phyloP scores from a whole-genome alignment of 2,329 filamentous ascomycete genomes.

The Amylocarpus encephaloides region DNA sequence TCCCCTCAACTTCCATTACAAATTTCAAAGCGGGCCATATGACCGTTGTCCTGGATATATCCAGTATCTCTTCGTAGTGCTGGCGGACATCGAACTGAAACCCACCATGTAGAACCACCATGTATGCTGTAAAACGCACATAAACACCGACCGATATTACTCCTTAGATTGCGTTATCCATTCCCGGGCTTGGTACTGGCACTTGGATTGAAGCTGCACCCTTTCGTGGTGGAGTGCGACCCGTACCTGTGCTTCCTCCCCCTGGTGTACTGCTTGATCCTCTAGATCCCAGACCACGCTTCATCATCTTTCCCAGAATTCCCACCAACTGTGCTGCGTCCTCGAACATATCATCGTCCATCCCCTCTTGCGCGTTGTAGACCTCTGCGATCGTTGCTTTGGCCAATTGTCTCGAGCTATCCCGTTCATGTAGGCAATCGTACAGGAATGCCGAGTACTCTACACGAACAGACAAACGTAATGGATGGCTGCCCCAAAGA shows the following conservation, averaged over 20 bases:
- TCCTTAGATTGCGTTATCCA: constrained; percentile 27
- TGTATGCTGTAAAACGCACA: not conserved
- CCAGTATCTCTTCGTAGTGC: not conserved
- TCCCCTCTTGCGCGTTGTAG: constrained; percentile 82
- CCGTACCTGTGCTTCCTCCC: constrained; percentile 14
- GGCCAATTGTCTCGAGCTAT: constrained; percentile 69
- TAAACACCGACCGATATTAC: not conserved
- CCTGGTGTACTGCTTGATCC: constrained; percentile 18
- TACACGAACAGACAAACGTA: constrained; percentile 82
- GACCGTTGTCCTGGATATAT: not conserved
- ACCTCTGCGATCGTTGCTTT: constrained; percentile 82
- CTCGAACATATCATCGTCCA: constrained; percentile 92
- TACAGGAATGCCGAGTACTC: constrained; percentile 92
- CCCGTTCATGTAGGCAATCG: constrained; percentile 80
- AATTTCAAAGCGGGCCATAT: not conserved
- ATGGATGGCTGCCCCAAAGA: constrained; percentile 80
- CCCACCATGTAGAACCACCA: too few relatives aligned
- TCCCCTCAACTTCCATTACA: not conserved
- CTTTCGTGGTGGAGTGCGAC: constrained; percentile 10
- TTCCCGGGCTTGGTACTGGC: constrained; percentile 17
- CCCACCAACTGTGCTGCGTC: constrained; percentile 86
- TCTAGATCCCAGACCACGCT: constrained; percentile 46
- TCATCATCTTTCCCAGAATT: constrained; percentile 83
- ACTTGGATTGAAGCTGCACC: not conserved
- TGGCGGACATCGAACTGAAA: not conserved